Base-by-base conservation (phyloP, 1,139 yeast genomes). In the Magnusiomyces magnusii region DNA sequence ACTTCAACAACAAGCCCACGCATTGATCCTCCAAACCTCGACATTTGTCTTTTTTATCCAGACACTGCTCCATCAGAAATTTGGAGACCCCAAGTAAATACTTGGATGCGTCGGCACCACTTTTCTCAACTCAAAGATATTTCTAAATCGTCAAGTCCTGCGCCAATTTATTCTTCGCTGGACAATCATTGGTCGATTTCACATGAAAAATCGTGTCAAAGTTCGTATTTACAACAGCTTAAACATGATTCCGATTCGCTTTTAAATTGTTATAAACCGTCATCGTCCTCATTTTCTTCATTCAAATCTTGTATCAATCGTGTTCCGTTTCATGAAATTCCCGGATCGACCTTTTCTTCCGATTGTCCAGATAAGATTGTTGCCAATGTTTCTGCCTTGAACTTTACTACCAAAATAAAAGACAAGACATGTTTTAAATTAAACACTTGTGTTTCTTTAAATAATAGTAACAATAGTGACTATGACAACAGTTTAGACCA, bases 11-110 rank as follows among this genome's bases (percentile, higher is more conserved):
- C 36, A 31, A 13, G 7, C 36, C 36, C 10, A 31, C 13, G 7
- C 36, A 31, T n/a, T n/a, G n/a, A n/a, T n/a, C 36, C 36, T 31
- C 36, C 36, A 31, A 31, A 31, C 13, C 13, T 31, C 10, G 36
- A 31, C 36, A 66, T 36, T 56, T 67, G 51, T 66, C 73, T 72
- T 53, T 65, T 73, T 49, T 73, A 70, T 58, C 73, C 76, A n/a
- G 76, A 73, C 62, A 73, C 76, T 13, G 76, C 76, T 1, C 76
- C 76, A 3, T 62, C 75, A 42, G 62, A 68, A 17, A 67, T 71
- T 3, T 74, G 76, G 76, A 63, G 75, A 49, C 75, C 75, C 0
- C 76, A 73, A 63, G 57, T 73, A 53, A 74, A 72, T 60, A 63
- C 70, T 7, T 73, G 76, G 76, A 66, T 73, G 64, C 69, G 67